Evolutionary conservation across 1,284 basidiomycete genomes (phyloP).

Genomic region (Laetiporus sulphureus): DNA sequence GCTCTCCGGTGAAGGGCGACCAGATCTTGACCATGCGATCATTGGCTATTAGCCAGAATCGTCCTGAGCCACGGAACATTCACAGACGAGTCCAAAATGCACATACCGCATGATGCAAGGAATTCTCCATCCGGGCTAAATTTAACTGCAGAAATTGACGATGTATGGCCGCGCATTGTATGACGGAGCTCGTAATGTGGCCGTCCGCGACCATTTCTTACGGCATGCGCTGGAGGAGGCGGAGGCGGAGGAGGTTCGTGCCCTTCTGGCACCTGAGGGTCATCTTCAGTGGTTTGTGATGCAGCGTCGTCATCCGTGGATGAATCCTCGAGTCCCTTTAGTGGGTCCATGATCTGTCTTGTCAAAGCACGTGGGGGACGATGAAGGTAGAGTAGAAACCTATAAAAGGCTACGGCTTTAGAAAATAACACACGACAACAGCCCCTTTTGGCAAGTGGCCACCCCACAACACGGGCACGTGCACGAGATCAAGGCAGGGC

Average conservation of each 20-base stretch:
- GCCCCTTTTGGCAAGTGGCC: too few species aligned
- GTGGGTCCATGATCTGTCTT: slow-evolving; percentile 6
- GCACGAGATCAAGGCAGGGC: too few species aligned
- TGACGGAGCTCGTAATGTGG: slow-evolving; percentile 68
- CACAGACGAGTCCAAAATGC: background rate
- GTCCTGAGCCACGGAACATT: background rate
- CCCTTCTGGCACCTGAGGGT: slow-evolving; percentile 64
- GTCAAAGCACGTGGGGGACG: slow-evolving; percentile 5
- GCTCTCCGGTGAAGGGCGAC: slow-evolving; percentile 70
- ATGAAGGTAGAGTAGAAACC: background rate
- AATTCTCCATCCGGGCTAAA: slow-evolving; percentile 78
- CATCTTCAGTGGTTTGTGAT: slow-evolving; percentile 79
- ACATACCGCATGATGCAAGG: slow-evolving; percentile 73
- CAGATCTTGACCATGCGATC: slow-evolving; percentile 77
- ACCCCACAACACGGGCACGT: too few species aligned
- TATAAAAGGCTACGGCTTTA: slow-evolving; percentile 7
- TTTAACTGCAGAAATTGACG: slow-evolving; percentile 76
- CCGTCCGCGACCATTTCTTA: slow-evolving; percentile 38
- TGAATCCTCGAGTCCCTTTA: slow-evolving; percentile 43
- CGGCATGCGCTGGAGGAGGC: slow-evolving; percentile 24
- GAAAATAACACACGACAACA: slow-evolving; percentile 4
- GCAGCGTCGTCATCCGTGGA: slow-evolving; percentile 73
- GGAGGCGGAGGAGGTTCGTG: slow-evolving; percentile 31
- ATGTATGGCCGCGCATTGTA: slow-evolving; percentile 64
- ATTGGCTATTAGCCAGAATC: slow-evolving; percentile 59